A percentile compares a stretch with the other conserved stretches of the same genome.
These are phyloP conservation scores for Epichloe hybrida DNA, from an alignment of 2,329 filamentous ascomycete genomes.

Conservation along the genomic window DNA sequence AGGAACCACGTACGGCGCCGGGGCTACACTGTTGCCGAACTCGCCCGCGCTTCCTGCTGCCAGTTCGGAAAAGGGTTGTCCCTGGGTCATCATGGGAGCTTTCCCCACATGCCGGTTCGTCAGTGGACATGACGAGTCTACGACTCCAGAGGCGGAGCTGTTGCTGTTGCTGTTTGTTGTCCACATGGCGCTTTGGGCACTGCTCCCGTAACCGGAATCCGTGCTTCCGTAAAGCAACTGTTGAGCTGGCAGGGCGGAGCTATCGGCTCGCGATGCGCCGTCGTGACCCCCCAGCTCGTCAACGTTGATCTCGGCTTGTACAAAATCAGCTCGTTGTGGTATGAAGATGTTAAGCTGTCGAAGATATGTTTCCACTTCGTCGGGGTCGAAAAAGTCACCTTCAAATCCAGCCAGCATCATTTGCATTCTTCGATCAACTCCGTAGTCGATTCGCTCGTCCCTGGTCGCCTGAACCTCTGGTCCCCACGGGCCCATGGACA, in stretches of 20 bases:
- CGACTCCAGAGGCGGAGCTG: not conserved
- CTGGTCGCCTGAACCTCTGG: conserved; percentile 23
- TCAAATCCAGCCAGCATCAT: conserved; percentile 49
- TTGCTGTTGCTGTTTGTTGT: conserved; percentile 2
- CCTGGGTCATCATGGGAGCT: not conserved
- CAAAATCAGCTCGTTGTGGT: conserved; percentile 44
- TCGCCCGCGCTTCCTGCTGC: not conserved
- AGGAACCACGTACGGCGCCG: conserved; percentile 2
- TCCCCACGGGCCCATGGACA: conserved; percentile 35
- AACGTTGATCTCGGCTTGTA: conserved; percentile 42
- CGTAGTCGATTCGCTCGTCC: conserved; percentile 27
- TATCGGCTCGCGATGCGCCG: not conserved
- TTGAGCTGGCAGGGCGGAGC: not conserved
- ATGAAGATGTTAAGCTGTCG: conserved; percentile 49
- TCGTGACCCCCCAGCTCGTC: conserved; percentile 20
- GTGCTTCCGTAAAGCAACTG: not conserved
- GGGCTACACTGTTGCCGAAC: not conserved
- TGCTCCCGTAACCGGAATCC: conserved; percentile 2
- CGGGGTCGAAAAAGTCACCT: conserved; percentile 63
- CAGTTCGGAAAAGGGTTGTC: not conserved
- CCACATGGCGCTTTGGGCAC: not conserved
- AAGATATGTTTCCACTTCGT: conserved; percentile 66
- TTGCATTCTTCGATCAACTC: conserved; percentile 26
- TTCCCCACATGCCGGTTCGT: not conserved
- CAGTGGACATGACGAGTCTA: not conserved